phyloP scores from a whole-genome alignment of 192 early-diverging fungal genomes.

The Backusella sp. region DNA sequence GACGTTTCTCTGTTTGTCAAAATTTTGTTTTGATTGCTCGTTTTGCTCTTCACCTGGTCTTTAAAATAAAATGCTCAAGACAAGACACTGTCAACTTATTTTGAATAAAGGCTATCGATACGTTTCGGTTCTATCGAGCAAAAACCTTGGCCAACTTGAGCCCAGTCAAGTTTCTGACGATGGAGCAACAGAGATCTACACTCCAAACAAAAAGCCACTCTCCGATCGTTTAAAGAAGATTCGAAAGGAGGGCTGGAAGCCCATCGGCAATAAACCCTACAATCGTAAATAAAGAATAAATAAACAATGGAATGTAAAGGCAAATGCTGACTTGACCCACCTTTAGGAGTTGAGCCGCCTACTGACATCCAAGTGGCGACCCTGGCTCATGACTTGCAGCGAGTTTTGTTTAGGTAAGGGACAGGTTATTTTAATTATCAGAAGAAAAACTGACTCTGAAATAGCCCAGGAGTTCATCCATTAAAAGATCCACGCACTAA shows the following conservation, averaged over 20 bases:
- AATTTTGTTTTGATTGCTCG: background rate
- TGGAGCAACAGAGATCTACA: constrained; percentile 2
- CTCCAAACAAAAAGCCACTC: background rate
- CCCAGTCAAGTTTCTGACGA: background rate
- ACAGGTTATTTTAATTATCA: background rate
- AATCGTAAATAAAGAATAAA: background rate
- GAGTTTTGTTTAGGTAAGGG: constrained; percentile 61
- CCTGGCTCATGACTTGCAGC: constrained; percentile 63
- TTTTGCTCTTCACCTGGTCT: background rate
- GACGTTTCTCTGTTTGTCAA: background rate
- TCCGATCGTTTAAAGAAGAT: background rate
- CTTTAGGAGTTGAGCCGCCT: constrained; percentile 14
- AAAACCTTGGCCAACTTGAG: background rate
- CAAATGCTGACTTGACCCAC: background rate
- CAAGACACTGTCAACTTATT: background rate
- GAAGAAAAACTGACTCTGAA: background rate
- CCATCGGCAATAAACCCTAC: background rate
- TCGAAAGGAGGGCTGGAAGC: background rate
- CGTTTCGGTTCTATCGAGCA: background rate
- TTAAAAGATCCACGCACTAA: constrained; percentile 75
- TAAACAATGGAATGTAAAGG: no score
- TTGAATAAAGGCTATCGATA: background rate
- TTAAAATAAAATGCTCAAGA: background rate
- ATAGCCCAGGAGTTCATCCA: constrained; percentile 77
- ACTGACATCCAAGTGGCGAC: constrained; percentile 22